A percentile compares a stretch with the other conserved stretches of the same genome.
These are phyloP conservation scores for Termitomyces sp. DNA, from an alignment of 768 basidiomycete genomes.

Conservation along the genomic window DNA sequence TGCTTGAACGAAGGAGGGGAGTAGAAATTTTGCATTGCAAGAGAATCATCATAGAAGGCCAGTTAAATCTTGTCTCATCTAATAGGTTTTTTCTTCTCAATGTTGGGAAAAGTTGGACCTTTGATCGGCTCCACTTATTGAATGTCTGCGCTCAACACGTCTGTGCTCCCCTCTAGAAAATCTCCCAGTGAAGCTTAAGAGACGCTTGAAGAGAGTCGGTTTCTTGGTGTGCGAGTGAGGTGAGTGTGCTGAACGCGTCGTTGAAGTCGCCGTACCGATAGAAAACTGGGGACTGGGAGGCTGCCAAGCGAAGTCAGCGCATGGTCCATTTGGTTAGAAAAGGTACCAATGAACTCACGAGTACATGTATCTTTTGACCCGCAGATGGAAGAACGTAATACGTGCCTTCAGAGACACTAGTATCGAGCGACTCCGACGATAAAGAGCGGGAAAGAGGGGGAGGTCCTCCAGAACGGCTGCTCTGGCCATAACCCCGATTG, in stretches of 20 bases:
- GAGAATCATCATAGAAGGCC: background rate
- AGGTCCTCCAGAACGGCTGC: conserved; percentile 20
- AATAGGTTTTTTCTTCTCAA: background rate
- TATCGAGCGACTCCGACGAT: conserved; percentile 38
- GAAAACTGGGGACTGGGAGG: conserved; percentile 42
- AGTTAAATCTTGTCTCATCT: background rate
- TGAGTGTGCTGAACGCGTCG: conserved; percentile 51
- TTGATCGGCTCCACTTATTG: conserved; percentile 30
- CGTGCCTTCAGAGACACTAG: conserved; percentile 59
- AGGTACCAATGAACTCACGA: conserved; percentile 44
- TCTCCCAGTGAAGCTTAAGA: conserved; percentile 48
- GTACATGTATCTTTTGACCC: conserved; percentile 71
- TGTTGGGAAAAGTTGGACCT: conserved; percentile 13
- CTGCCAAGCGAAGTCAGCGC: conserved; percentile 17
- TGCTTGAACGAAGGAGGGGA: background rate
- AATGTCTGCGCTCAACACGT: conserved; percentile 47
- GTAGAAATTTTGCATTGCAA: background rate
- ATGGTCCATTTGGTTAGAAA: background rate
- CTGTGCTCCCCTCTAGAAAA: conserved; percentile 32
- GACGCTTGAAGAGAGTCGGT: conserved; percentile 52
- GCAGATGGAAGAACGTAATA: conserved; percentile 70
- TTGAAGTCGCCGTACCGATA: conserved; percentile 53
- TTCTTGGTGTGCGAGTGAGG: conserved; percentile 46
- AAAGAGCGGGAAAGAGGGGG: conserved; percentile 19
- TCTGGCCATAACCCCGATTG: conserved; percentile 20